These are phyloP conservation scores for Theileria parva DNA, from an alignment of 169 alveolate genomes.

Conservation along the genomic window DNA sequence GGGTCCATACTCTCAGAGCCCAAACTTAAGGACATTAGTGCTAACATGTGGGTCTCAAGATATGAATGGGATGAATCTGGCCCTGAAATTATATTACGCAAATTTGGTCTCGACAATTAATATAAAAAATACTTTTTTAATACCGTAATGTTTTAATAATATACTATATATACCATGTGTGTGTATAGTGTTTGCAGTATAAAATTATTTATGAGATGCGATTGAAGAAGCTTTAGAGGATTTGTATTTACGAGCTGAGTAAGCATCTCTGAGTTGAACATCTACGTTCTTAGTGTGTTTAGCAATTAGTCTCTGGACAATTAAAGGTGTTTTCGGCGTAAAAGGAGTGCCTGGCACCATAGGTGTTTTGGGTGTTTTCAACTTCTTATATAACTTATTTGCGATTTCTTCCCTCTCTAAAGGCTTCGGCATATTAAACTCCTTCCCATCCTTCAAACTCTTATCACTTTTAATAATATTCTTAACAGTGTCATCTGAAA, in stretches of 20 bases:
- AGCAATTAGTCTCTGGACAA: conserved; percentile 54
- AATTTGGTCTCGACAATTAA: conserved; percentile 19
- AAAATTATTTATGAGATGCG: not conserved
- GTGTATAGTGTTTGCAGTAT: not conserved
- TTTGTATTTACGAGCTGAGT: conserved; percentile 36
- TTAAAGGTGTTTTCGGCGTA: conserved; percentile 38
- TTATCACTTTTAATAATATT: not conserved
- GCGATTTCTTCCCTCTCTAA: conserved; percentile 67
- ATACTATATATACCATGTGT: not conserved
- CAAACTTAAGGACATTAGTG: conserved; percentile 31
- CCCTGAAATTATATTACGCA: conserved; percentile 18
- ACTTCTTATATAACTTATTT: conserved; percentile 52
- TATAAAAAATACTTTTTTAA: no score
- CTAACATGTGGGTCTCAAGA: conserved; percentile 42
- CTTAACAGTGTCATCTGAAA: not conserved
- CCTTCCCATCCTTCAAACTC: conserved; percentile 18
- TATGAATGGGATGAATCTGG: conserved; percentile 58
- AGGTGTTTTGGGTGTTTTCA: conserved; percentile 27
- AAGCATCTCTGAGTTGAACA: conserved; percentile 43
- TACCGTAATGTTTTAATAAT: no score
- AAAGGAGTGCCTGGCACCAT: conserved; percentile 10
- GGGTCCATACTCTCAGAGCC: conserved; percentile 53
- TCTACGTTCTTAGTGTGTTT: conserved; percentile 48
- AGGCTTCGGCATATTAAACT: conserved; percentile 62
- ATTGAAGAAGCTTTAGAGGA: conserved; percentile 24